phyloP scores from a whole-genome alignment of 192 early-diverging fungal genomes.

The Coemansia sp. region DNA sequence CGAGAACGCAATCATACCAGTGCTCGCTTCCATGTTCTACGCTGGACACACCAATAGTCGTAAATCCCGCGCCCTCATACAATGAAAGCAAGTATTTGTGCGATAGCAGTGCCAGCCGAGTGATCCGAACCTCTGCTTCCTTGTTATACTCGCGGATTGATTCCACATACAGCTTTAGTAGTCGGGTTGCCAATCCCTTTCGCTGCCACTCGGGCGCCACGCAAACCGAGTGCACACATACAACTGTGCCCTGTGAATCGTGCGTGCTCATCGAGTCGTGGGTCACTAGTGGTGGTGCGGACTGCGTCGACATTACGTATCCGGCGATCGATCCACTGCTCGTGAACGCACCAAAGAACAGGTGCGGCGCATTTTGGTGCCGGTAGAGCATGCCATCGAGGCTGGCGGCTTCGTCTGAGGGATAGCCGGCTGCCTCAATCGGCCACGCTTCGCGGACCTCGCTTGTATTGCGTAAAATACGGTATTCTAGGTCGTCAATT shows the following conservation, averaged over 20 bases:
- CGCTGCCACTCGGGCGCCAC: slow-evolving; percentile 52
- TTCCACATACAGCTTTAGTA: slow-evolving; percentile 55
- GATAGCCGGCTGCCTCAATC: slow-evolving; percentile 28
- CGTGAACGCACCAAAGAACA: slow-evolving; percentile 47
- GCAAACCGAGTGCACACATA: slow-evolving; percentile 70
- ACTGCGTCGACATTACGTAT: slow-evolving; percentile 62
- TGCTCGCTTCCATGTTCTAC: slow-evolving; percentile 59
- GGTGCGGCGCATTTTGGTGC: slow-evolving; percentile 22
- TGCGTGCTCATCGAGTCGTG: slow-evolving; percentile 65
- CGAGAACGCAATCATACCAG: slow-evolving; percentile 45
- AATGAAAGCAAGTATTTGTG: slow-evolving; percentile 57
- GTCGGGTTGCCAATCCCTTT: slow-evolving; percentile 58
- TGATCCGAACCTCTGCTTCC: slow-evolving; percentile 20
- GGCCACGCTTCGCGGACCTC: slow-evolving; percentile 22
- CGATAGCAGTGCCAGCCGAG: slow-evolving; percentile 58
- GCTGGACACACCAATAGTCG: slow-evolving; percentile 54
- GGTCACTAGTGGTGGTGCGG: slow-evolving; percentile 49
- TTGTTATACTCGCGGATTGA: slow-evolving; percentile 32
- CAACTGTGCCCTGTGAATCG: slow-evolving; percentile 60
- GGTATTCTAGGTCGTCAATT: slow-evolving; percentile 1
- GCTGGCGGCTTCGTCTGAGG: slow-evolving; percentile 39
- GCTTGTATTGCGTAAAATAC: not conserved
- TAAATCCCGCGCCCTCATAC: slow-evolving; percentile 66
- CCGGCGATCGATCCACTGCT: slow-evolving; percentile 43
- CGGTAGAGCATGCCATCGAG: slow-evolving; percentile 36